Evolutionary conservation across 2,329 filamentous ascomycete genomes (phyloP), one percentile per base, ranked within the genome.

Genomic region (Microcyclospora tardicrescens): DNA sequence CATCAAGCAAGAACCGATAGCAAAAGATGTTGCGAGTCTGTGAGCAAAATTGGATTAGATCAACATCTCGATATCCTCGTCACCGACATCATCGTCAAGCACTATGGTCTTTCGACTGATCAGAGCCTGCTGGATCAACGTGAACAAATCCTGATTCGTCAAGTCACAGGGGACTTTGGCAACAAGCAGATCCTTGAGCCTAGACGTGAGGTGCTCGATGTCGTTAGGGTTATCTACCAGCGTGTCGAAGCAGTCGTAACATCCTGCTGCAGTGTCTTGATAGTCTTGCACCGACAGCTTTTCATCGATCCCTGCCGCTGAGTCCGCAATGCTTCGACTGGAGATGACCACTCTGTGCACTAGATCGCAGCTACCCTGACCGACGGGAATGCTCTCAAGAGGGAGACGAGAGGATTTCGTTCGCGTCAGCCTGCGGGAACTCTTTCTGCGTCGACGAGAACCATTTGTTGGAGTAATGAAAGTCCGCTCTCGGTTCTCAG

Each of bases 361-460:
- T 10, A 55, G 30, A 35, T 50, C 42, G 12, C 52, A 48, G 15
- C 44, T 49, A 8, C 40, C 42, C 38, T 51, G 42, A 8, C 51
- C 52, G 4, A 41, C 36, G 2, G 62, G 61, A 4, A 53, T 53
- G 6, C 54, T 55, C 41, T 67, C 61, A 5, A 67, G 57, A 0
- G 61, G 59, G 1, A 66, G 49, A 9, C 42, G 51, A 1, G 56
- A 58, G 1, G 62, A 63, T 34, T 57, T 61, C 5, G 50, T 57
- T 3, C 58, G 55, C 4, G 39, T 45, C 4, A 46, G 34, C 29
- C 49, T 52, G 13, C 35, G 35, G 2, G 47, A 48, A 33, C 40
- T 47, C 13, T 40, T 45, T 9, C 47, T 45, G 14, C 50, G 51
- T 12, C 52, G 45, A 28, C 46, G 42, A 15, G 46, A 42, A 9